phyloP scores from a whole-genome alignment of 805 yeast species.

The Candida sanyiensis region DNA sequence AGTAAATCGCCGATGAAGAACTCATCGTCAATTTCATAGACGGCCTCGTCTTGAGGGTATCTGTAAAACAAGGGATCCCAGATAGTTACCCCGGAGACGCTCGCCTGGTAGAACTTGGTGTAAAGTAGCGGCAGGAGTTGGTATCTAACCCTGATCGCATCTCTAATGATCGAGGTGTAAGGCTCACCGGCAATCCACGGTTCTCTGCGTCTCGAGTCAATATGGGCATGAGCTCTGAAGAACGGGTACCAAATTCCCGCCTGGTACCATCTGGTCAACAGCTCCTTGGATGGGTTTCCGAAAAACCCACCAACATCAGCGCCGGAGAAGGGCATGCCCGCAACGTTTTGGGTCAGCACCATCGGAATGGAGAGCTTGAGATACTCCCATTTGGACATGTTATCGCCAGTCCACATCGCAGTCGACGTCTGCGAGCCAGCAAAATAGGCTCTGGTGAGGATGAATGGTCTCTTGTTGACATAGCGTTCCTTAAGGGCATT shows the following conservation, averaged over 20 bases:
- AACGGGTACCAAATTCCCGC: conserved; percentile 95
- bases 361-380: conserved; percentile 77
- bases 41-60: conserved; percentile 38
- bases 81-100: conserved; percentile 60
- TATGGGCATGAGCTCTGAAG: conserved; percentile 94
- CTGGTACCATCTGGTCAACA: conserved; percentile 91
- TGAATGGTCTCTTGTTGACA: conserved; percentile 65
- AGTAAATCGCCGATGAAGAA: conserved; percentile 78
- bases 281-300: conserved; percentile 78
- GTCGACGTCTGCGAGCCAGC: conserved; percentile 89
- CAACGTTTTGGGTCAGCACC: conserved; percentile 74
- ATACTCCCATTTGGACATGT: conserved; percentile 89
- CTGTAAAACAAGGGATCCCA: conserved; percentile 63
- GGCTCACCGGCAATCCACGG: conserved; percentile 86
- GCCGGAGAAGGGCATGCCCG: conserved; percentile 89
- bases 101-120: conserved; percentile 67
- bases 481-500: conserved; percentile 53
- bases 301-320: conserved; percentile 98
- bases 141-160: conserved; percentile 71
- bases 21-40: conserved; percentile 70
- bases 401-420: conserved; percentile 98
- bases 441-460: conserved; percentile 79
- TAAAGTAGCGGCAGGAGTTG: conserved; percentile 71
- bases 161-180: conserved; percentile 55
- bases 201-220: conserved; percentile 87